Percentiles rank a stretch among this genome's conserved stretches.
phyloP scores from a whole-genome alignment of 768 basidiomycete genomes.

The Suillus subluteus region DNA sequence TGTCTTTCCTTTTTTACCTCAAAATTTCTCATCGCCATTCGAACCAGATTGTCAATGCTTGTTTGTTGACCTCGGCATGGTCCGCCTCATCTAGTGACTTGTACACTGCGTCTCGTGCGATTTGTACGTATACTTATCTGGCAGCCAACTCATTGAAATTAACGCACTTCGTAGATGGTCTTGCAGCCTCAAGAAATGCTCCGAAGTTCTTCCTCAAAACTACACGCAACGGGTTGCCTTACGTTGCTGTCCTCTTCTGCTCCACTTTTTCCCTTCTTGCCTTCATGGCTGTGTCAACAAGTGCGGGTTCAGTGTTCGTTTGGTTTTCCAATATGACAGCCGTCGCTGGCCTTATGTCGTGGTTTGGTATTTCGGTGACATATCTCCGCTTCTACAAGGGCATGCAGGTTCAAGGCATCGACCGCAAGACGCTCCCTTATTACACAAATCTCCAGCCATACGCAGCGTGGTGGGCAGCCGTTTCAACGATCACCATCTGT shows the following conservation, averaged over 20 bases:
- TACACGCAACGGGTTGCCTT: slow-evolving; percentile 75
- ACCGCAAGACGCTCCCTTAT: slow-evolving; percentile 75
- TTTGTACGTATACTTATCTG: slow-evolving; percentile 56
- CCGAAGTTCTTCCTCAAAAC: slow-evolving; percentile 78
- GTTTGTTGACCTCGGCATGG: slow-evolving; percentile 87
- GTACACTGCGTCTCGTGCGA: slow-evolving; percentile 85
- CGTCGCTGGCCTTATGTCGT: slow-evolving; percentile 69
- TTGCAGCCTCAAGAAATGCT: slow-evolving; percentile 82
- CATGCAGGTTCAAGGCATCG: slow-evolving; percentile 76
- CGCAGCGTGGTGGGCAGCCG: slow-evolving; percentile 61
- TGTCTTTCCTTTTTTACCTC: slow-evolving; percentile 15
- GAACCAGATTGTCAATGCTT: slow-evolving; percentile 74
- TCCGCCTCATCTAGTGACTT: slow-evolving; percentile 89
- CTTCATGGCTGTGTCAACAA: slow-evolving; percentile 74
- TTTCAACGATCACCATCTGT: slow-evolving; percentile 50
- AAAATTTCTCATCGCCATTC: slow-evolving; percentile 1
- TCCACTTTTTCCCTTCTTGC: slow-evolving; percentile 68
- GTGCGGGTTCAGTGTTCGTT: slow-evolving; percentile 73
- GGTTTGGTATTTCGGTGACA: slow-evolving; percentile 77
- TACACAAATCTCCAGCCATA: slow-evolving; percentile 67
- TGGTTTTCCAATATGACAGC: slow-evolving; percentile 85
- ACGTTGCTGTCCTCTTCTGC: slow-evolving; percentile 67
- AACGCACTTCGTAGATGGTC: slow-evolving; percentile 58
- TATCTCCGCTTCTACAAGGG: slow-evolving; percentile 88
- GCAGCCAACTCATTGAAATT: slow-evolving; percentile 4